These are phyloP conservation scores for Globisporangium acanthophoron DNA, from an alignment of 352 stramenopile genomes.

Conservation along the genomic window DNA sequence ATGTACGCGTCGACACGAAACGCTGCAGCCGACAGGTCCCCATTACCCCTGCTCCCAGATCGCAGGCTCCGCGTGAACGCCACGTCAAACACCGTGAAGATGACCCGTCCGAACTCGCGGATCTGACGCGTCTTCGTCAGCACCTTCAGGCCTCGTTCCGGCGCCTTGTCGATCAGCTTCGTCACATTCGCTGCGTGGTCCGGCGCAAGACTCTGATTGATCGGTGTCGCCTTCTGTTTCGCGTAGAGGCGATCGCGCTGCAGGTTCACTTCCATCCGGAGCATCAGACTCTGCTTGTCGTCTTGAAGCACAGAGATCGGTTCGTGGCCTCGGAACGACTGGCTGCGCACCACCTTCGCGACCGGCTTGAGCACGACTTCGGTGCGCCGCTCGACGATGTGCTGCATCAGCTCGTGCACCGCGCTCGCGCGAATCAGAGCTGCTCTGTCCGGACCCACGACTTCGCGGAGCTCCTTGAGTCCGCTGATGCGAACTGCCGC, in stretches of 20 bases:
- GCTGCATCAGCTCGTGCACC: slow-evolving; percentile 38
- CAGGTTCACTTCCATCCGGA: slow-evolving; percentile 33
- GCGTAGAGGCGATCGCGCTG: slow-evolving; percentile 51
- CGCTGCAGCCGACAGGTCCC: slow-evolving; percentile 2
- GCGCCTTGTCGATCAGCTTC: slow-evolving; percentile 57
- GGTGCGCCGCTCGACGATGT: slow-evolving; percentile 48
- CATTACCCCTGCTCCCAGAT: background rate
- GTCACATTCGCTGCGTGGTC: slow-evolving; percentile 32
- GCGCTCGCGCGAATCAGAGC: slow-evolving; percentile 32
- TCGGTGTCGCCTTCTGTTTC: slow-evolving; percentile 63
- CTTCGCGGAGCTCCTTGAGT: slow-evolving; percentile 42
- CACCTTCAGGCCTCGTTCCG: slow-evolving; percentile 53
- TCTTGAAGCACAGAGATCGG: background rate
- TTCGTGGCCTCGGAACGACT: slow-evolving; percentile 9
- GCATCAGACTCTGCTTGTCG: too few species aligned
- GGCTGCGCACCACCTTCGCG: slow-evolving; percentile 7
- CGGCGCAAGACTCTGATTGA: slow-evolving; percentile 22
- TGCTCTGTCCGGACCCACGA: slow-evolving; percentile 50
- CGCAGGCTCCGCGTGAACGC: slow-evolving; percentile 10
- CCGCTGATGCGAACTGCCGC: slow-evolving; percentile 25
- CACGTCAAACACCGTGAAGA: slow-evolving; percentile 63
- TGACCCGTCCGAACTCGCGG: slow-evolving; percentile 26
- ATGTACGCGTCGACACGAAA: slow-evolving; percentile 64
- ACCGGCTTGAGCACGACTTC: slow-evolving; percentile 17
- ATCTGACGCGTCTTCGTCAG: slow-evolving; percentile 41